Conservation (phyloP, 345 rosid species). For the Gossypium ekmanianum region DNA sequence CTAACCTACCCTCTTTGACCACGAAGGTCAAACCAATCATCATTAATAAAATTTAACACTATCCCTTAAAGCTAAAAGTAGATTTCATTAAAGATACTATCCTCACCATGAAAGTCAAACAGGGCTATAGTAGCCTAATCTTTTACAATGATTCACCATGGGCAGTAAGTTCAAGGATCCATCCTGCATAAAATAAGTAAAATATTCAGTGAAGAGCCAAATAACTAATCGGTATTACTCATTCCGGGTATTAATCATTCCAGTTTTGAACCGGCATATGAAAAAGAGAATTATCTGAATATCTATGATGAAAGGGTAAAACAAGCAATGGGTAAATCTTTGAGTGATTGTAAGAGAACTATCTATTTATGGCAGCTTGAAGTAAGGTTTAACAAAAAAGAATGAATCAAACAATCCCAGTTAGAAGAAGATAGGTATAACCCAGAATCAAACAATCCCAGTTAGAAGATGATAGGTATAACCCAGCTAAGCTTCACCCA, state of each 20-base stretch:
- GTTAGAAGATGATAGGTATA: neutral
- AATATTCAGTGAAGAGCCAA: neutral
- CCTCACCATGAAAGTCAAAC: neutral
- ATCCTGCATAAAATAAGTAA: neutral
- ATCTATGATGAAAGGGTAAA: neutral
- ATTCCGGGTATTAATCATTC: neutral
- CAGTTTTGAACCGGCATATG: neutral
- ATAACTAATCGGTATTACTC: neutral
- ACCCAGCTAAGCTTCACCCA: slow-evolving; percentile 5
- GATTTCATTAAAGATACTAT: neutral
- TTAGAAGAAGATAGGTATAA: neutral
- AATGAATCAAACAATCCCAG: neutral
- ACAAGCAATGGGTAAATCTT: neutral
- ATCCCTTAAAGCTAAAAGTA: neutral
- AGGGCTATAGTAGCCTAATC: neutral
- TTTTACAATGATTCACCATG: neutral
- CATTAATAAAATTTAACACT: too few relatives aligned
- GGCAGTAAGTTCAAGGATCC: neutral
- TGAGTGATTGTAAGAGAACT: neutral
- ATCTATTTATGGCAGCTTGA: neutral
- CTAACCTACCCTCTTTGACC: neutral
- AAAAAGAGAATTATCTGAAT: neutral
- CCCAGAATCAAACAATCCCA: neutral
- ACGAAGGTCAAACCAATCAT: neutral
- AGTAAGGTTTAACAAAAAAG: neutral